phyloP scores from a whole-genome alignment of 129 eudicot genomes.

The Flaveria brownii region DNA sequence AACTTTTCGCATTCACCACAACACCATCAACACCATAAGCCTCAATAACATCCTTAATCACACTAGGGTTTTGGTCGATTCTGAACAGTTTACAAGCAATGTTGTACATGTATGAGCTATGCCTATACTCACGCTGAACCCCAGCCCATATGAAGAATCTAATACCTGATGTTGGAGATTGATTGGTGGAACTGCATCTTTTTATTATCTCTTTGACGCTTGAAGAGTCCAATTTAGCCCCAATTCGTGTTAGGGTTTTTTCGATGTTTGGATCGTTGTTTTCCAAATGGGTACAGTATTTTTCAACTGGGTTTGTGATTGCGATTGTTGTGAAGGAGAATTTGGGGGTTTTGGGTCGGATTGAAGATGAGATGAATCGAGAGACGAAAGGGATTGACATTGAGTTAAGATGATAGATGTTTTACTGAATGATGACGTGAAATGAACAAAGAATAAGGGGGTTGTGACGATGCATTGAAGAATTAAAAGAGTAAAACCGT shows the following conservation, averaged over 20 bases:
- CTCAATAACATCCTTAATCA: conserved; percentile 55
- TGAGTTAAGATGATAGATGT: background rate
- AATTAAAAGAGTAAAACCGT: too few species aligned
- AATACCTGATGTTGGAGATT: conserved; percentile 53
- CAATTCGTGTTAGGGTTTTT: conserved; percentile 45
- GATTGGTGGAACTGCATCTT: conserved; percentile 39
- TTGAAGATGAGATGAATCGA: conserved; percentile 35
- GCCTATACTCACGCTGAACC: conserved; percentile 57
- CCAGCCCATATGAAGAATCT: conserved; percentile 95
- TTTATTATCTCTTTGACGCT: conserved; percentile 53
- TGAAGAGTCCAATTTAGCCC: conserved; percentile 45
- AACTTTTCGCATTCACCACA: conserved; percentile 49
- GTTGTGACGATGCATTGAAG: too few species aligned
- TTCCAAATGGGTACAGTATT: conserved; percentile 49
- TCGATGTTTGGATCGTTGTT: conserved; percentile 50
- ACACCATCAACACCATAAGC: conserved; percentile 45
- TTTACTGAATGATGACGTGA: too few species aligned
- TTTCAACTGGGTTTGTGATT: conserved; percentile 46
- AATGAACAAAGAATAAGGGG: too few species aligned
- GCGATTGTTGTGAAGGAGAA: conserved; percentile 35
- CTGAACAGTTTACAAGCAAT: conserved; percentile 58
- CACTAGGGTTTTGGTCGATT: conserved; percentile 41
- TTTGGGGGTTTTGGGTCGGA: conserved; percentile 32
- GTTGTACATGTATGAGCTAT: conserved; percentile 53
- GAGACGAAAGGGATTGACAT: conserved; percentile 39